These are phyloP conservation scores for Penicillium cosmopolitanum DNA, from an alignment of 495 filamentous ascomycete genomes.

Conservation along the genomic window DNA sequence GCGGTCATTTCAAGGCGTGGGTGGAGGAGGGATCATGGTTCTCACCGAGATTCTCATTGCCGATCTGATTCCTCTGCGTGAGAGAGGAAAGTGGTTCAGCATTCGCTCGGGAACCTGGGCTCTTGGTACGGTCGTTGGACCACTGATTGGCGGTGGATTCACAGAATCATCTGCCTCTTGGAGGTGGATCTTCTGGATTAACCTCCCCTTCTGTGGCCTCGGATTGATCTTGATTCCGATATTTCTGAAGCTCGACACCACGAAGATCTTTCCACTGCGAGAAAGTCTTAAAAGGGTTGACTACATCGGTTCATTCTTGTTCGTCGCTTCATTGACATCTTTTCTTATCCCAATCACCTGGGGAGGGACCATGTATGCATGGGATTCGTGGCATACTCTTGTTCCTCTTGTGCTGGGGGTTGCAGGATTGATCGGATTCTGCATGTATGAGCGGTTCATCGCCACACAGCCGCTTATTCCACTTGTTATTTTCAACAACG, in stretches of 20 bases:
- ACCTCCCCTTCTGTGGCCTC: slow-evolving; percentile 54
- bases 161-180: slow-evolving; percentile 39
- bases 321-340: slow-evolving; percentile 46
- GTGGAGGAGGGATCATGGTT: slow-evolving; percentile 34
- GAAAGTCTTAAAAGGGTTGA: slow-evolving; percentile 48
- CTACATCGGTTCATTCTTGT: slow-evolving; percentile 54
- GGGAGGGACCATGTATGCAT: slow-evolving; percentile 56
- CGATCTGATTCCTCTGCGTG: slow-evolving; percentile 40
- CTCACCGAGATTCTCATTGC: slow-evolving; percentile 36
- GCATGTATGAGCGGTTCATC: slow-evolving; percentile 2
- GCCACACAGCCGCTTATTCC: slow-evolving; percentile 39
- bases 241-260: slow-evolving; percentile 44
- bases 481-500: slow-evolving; percentile 39
- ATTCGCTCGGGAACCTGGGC: slow-evolving; percentile 21
- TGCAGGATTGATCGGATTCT: slow-evolving; percentile 18
- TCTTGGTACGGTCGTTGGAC: slow-evolving; percentile 36
- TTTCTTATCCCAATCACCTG: slow-evolving; percentile 59
- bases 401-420: slow-evolving; percentile 37
- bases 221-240: slow-evolving; percentile 54
- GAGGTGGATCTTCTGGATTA: slow-evolving; percentile 70
- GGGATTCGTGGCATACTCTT: slow-evolving; percentile 53
- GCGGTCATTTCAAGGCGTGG: slow-evolving; percentile 35
- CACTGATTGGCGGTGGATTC: slow-evolving; percentile 37
- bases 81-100: slow-evolving; percentile 34
- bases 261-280: slow-evolving; percentile 9